Percentiles rank a stretch among this genome's conserved stretches.
Conservation (phyloP, 2,329 filamentous ascomycete species). For the Talaromyces verruculosus region DNA sequence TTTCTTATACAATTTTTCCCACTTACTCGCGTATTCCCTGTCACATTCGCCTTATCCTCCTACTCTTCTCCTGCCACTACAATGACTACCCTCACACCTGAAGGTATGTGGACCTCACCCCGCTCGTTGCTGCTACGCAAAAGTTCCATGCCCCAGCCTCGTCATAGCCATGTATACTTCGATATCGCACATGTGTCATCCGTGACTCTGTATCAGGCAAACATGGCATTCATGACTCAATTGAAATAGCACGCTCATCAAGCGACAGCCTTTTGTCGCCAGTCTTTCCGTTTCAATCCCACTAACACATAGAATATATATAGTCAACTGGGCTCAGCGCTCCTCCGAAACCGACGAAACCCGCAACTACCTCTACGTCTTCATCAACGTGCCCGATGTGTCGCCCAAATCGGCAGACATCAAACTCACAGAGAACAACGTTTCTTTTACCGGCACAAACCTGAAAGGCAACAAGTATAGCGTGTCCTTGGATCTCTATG, state of each 20-base stretch:
- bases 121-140: slow-evolving; percentile 12
- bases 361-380: slow-evolving; percentile 95
- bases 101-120: slow-evolving; percentile 43
- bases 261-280: neutral
- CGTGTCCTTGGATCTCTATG: slow-evolving; percentile 83
- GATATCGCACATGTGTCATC: neutral
- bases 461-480: slow-evolving; percentile 85
- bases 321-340: slow-evolving; percentile 98
- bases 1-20: neutral
- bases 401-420: slow-evolving; percentile 73
- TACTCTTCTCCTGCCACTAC: slow-evolving; percentile 14
- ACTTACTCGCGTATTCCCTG: slow-evolving; percentile 7
- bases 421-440: slow-evolving; percentile 72
- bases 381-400: slow-evolving; percentile 85
- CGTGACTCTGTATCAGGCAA: neutral
- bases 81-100: slow-evolving; percentile 44
- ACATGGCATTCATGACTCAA: neutral
- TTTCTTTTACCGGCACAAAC: slow-evolving; percentile 81
- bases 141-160: slow-evolving; percentile 4
- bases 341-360: slow-evolving; percentile 74
- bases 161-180: neutral
- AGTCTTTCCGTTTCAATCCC: neutral
- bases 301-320: slow-evolving; percentile 11
- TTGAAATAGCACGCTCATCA: neutral
- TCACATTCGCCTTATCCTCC: slow-evolving; percentile 13